These are phyloP conservation scores for Brassica cretica DNA, from an alignment of 345 rosid genomes.

Conservation along the genomic window DNA sequence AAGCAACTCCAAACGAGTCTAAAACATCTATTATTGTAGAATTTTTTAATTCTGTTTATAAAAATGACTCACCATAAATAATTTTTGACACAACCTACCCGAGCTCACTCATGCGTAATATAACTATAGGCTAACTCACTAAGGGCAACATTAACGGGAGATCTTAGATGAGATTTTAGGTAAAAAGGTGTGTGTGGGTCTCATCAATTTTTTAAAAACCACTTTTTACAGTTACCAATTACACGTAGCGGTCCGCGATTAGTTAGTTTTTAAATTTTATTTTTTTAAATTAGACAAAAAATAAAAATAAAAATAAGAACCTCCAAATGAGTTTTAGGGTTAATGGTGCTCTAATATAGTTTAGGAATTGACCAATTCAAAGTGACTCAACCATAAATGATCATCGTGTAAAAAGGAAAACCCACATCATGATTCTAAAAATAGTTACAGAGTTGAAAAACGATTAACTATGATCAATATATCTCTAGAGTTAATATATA, in stretches of 20 bases:
- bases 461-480: neutral
- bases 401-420: neutral
- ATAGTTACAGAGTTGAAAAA: neutral
- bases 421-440: neutral
- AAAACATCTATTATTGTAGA: neutral
- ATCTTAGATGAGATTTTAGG: too few species aligned
- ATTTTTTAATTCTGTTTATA: neutral
- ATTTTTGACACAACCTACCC: neutral
- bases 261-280: too few species aligned
- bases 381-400: neutral
- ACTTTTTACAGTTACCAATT: too few species aligned
- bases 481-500: neutral
- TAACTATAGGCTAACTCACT: neutral
- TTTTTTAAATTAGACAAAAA: too few species aligned
- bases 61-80: slow-evolving; percentile 1
- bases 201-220: too few species aligned
- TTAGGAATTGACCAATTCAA: neutral
- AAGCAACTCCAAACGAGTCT: neutral
- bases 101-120: neutral
- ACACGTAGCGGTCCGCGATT: too few species aligned
- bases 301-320: too few species aligned
- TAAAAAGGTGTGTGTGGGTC: too few species aligned
- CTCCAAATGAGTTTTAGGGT: too few species aligned
- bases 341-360: neutral
- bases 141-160: too few species aligned